A percentile compares a stretch with the other conserved stretches of the same genome.
Evolutionary conservation across 768 basidiomycete species (phyloP).

Genomic region (Russula sp.): DNA sequence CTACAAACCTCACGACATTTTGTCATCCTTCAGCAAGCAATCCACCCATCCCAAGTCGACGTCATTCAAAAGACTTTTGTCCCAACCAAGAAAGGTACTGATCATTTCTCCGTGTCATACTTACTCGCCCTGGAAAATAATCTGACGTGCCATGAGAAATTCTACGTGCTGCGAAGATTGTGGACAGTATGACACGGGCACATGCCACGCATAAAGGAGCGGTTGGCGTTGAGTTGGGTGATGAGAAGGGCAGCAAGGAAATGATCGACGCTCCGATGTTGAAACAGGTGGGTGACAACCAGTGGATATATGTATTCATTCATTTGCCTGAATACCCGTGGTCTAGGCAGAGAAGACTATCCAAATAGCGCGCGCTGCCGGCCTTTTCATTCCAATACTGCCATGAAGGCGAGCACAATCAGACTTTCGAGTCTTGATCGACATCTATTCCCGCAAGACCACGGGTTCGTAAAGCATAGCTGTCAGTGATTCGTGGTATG

Average conservation of each 20-base stretch:
- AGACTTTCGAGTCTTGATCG: neutral
- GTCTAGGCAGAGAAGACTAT: constrained; percentile 27
- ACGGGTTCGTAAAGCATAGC: neutral
- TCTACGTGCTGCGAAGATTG: constrained; percentile 67
- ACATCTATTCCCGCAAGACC: neutral
- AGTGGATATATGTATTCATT: neutral
- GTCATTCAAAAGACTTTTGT: constrained; percentile 76
- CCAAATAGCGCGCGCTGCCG: constrained; percentile 20
- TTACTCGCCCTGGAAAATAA: neutral
- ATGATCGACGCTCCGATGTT: constrained; percentile 95
- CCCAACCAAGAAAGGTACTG: constrained; percentile 62
- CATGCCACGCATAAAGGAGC: constrained; percentile 58
- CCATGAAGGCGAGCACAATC: neutral
- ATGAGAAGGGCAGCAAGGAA: constrained; percentile 50
- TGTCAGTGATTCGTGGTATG: neutral
- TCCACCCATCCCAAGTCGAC: constrained; percentile 83
- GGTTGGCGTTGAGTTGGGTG: constrained; percentile 61
- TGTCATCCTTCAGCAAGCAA: constrained; percentile 73
- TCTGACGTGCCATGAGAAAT: constrained; percentile 52
- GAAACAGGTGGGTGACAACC: constrained; percentile 61
- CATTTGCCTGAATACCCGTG: neutral
- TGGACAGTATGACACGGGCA: constrained; percentile 60
- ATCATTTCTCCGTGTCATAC: neutral
- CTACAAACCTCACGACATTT: neutral
- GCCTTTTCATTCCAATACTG: constrained; percentile 22